Conservation (phyloP, 768 basidiomycete genomes). For the Suillus occidentalis region DNA sequence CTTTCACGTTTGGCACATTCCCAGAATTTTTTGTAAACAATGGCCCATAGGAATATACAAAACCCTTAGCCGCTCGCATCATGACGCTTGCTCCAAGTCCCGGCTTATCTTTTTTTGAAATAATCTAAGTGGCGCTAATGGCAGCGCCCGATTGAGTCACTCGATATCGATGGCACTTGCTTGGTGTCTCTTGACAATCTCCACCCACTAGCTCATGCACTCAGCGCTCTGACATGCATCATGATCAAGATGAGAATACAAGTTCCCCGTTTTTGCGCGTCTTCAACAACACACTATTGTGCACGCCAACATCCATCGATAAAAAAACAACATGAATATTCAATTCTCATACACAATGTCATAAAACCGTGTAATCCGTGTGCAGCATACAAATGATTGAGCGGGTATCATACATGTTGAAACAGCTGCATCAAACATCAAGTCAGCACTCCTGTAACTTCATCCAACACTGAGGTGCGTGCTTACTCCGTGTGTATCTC, state of each 20-base stretch:
- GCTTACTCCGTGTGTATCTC: constrained; percentile 31
- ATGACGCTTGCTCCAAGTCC: no score
- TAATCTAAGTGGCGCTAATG: not conserved
- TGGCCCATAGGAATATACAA: no score
- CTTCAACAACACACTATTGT: not conserved
- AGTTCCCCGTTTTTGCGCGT: not conserved
- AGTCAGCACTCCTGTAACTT: constrained; percentile 12
- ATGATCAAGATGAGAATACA: not conserved
- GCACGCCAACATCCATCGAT: not conserved
- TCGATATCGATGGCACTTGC: not conserved
- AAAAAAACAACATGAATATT: constrained; percentile 2
- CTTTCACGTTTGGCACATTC: no score
- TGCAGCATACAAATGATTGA: constrained; percentile 31
- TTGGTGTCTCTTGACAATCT: not conserved
- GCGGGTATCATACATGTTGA: constrained; percentile 29
- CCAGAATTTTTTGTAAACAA: no score
- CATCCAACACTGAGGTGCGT: not conserved
- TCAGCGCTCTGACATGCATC: not conserved
- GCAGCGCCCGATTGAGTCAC: no score
- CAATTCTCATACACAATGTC: constrained; percentile 3
- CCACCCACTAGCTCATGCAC: not conserved
- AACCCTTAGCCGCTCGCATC: no score
- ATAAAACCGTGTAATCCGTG: constrained; percentile 6
- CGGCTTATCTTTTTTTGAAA: constrained; percentile 1
- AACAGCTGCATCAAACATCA: constrained; percentile 16